Evolutionary conservation across 306 rosid genomes (phyloP), one percentile per base, ranked within the genome.

Genomic region (Vigna nakashimae): DNA sequence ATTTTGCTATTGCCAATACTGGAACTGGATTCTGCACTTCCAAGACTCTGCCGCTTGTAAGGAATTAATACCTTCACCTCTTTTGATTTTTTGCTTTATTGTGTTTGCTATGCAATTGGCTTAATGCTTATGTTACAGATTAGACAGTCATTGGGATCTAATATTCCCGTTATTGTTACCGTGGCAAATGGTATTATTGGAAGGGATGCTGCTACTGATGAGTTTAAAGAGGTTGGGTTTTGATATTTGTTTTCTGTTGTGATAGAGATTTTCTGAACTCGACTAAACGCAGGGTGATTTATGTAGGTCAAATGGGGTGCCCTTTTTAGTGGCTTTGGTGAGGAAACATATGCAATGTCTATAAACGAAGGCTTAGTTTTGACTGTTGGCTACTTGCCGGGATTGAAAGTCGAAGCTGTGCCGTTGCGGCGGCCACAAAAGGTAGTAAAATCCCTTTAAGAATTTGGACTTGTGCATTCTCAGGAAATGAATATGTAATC

Each of bases 311-410:
- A 86, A 43, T 86, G 89, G 87, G 83, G 80, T 46, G 81, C 81
- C n/a, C 83, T 68, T 55, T 76, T 80, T 20, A 83, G 83, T 77
- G 87, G 80, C 57, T 55, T 73, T 45, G 67, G 42, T 0, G 82
- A 52, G 0, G 87, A 79, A 67, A 66, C 58, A 36, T 77, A 83
- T 53, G 75, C 83, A 9, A 87, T 81, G 46, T 75, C 74, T 67
- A 52, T 46, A 48, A 83, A 87, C 51, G 78, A 72, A 28, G 98
- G 96, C 75, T 77, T 93, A 34, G 83, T 91, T 75, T 58, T 93
- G 86, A 86, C 90, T 1, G 56, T 91, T 70, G 98, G 93, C 1
- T 90, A 49, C 82, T 73, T 93, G 28, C 98, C 97, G 2, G 97
- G 97, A 76, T 69, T 91, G 4, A 86, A 83, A 83, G 93, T 86